Percentiles rank a stretch among this genome's conserved stretches.
These are phyloP conservation scores for Diversispora eburnea DNA, from an alignment of 192 early-diverging fungal species.

Conservation along the genomic window DNA sequence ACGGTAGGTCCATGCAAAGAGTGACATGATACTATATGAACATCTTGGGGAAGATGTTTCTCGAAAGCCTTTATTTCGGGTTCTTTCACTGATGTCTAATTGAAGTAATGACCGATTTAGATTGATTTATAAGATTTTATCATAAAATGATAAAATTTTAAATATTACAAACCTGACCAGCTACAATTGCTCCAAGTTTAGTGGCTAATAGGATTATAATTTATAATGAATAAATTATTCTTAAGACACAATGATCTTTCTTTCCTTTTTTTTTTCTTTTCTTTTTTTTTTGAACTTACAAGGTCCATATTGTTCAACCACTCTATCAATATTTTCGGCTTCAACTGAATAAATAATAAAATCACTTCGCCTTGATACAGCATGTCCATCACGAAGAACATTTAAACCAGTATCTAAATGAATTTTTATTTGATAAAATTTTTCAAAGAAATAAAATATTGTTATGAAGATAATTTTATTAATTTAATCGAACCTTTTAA, in stretches of 20 bases:
- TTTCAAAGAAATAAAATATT: neutral
- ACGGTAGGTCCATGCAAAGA: slow-evolving; percentile 95
- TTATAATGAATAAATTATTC: neutral
- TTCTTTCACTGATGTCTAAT: slow-evolving; percentile 90
- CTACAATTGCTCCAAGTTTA: slow-evolving; percentile 82
- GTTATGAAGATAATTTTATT: slow-evolving; percentile 11
- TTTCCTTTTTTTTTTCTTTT: neutral
- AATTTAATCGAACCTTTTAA: slow-evolving; percentile 44
- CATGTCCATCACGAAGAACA: slow-evolving; percentile 77
- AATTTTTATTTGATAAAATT: neutral
- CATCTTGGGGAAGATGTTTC: slow-evolving; percentile 78
- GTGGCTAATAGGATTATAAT: slow-evolving; percentile 52
- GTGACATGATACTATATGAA: slow-evolving; percentile 93
- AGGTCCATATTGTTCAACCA: slow-evolving; percentile 80
- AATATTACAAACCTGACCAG: slow-evolving; percentile 63
- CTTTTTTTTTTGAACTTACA: slow-evolving; percentile 42
- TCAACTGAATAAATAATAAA: slow-evolving; percentile 95
- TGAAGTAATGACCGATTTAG: neutral
- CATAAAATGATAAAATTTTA: neutral
- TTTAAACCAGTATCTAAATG: slow-evolving; percentile 47
- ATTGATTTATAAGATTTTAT: neutral
- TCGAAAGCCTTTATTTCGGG: slow-evolving; percentile 92
- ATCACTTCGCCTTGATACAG: slow-evolving; percentile 79
- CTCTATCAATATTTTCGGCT: slow-evolving; percentile 78
- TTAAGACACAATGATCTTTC: too few species aligned